Evolutionary conservation across 352 stramenopile species (phyloP).

Genomic region (Phytopythium vexans): DNA sequence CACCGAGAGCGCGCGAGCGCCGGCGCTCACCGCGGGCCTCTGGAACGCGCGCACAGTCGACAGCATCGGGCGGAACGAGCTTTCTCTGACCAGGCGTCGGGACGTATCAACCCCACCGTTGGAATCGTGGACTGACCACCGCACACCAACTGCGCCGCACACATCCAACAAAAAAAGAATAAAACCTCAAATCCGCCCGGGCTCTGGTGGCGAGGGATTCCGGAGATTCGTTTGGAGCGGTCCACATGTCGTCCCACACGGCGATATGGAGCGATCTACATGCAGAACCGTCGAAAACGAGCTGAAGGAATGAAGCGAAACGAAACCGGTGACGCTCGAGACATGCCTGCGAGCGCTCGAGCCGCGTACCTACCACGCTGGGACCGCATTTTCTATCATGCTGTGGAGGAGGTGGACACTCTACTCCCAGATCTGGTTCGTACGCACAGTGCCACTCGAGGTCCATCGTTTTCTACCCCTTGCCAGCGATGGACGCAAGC

Average conservation of each 20-base stretch:
- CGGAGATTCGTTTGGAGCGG: constrained; percentile 21
- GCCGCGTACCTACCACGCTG: too few species aligned
- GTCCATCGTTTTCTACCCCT: too few species aligned
- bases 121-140: constrained; percentile 36
- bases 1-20: constrained; percentile 55
- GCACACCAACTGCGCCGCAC: constrained; percentile 2
- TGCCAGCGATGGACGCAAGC: too few species aligned
- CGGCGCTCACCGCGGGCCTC: constrained; percentile 33
- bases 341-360: too few species aligned
- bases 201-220: constrained; percentile 14
- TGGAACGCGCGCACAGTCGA: constrained; percentile 21
- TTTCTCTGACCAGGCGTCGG: constrained; percentile 9
- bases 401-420: too few species aligned
- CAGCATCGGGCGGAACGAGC: constrained; percentile 20
- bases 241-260: background rate
- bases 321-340: too few species aligned
- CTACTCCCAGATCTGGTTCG: too few species aligned
- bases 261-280: constrained; percentile 1
- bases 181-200: constrained; percentile 6
- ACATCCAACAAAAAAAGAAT: constrained; percentile 10
- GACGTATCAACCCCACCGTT: constrained; percentile 13
- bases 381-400: too few species aligned
- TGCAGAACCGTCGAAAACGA: constrained; percentile 7
- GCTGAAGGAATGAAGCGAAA: background rate
- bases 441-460: too few species aligned